phyloP scores from a whole-genome alignment of 2,329 filamentous ascomycete genomes.

The Nothophoma quercina region DNA sequence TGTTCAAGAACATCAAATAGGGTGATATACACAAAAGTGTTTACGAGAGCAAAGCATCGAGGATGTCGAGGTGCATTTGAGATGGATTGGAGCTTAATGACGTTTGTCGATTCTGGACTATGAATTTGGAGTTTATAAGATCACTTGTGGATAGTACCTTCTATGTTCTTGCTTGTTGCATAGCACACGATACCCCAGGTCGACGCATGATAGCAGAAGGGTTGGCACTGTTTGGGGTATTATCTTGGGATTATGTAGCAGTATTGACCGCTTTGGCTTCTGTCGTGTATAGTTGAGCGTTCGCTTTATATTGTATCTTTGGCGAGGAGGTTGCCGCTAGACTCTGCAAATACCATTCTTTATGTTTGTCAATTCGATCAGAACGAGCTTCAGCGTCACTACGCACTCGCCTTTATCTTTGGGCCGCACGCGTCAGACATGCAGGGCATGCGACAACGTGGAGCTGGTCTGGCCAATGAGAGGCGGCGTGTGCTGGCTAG shows the following conservation, averaged over 20 bases:
- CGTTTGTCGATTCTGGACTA: constrained; percentile 37
- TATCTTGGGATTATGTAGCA: constrained; percentile 23
- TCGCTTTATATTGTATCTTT: constrained; percentile 29
- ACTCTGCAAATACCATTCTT: constrained; percentile 20
- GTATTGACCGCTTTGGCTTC: constrained; percentile 19
- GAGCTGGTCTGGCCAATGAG: constrained; percentile 5
- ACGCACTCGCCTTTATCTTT: not conserved
- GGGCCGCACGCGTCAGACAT: not conserved
- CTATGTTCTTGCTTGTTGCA: constrained; percentile 43
- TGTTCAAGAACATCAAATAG: constrained; percentile 53
- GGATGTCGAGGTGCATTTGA: constrained; percentile 38
- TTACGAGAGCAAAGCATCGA: not conserved
- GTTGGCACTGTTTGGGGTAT: constrained; percentile 24
- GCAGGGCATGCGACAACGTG: constrained; percentile 1
- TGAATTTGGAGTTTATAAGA: constrained; percentile 39
- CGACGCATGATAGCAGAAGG: constrained; percentile 35
- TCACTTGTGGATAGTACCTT: constrained; percentile 26
- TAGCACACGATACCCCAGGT: constrained; percentile 49
- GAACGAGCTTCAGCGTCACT: not conserved
- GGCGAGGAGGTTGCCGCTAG: constrained; percentile 14
- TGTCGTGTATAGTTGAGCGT: constrained; percentile 23
- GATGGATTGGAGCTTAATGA: constrained; percentile 42
- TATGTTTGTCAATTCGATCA: not conserved
- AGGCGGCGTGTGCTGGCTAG: constrained; percentile 24
- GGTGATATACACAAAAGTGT: not conserved